phyloP scores from a whole-genome alignment of 805 yeast species.

The Candida ficus region DNA sequence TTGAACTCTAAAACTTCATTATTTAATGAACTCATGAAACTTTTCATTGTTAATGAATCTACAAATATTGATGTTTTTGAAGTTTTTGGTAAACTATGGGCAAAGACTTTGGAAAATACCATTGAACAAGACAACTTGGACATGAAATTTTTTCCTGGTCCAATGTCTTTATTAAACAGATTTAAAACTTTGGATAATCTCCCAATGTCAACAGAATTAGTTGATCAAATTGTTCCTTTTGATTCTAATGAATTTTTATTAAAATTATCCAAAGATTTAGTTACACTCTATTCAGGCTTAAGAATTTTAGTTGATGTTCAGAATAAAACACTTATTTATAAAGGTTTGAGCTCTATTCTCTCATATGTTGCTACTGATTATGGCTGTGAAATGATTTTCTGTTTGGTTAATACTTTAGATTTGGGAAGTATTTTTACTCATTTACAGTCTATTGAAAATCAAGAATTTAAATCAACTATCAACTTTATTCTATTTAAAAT shows the following conservation, averaged over 20 bases:
- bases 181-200: constrained; percentile 7
- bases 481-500: constrained; percentile 15
- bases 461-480: constrained; percentile 1
- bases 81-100: constrained; percentile 23
- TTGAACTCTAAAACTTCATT: constrained; percentile 7
- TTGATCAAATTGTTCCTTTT: constrained; percentile 17
- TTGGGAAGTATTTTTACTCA: constrained; percentile 6
- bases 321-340: background rate
- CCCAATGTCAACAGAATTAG: constrained; percentile 4
- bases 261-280: constrained; percentile 10
- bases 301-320: constrained; percentile 1
- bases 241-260: constrained; percentile 9
- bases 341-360: constrained; percentile 7
- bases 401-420: constrained; percentile 9
- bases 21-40: constrained; percentile 10
- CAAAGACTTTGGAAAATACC: constrained; percentile 15
- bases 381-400: constrained; percentile 10
- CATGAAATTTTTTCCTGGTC: constrained; percentile 16
- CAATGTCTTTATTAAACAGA: constrained; percentile 18
- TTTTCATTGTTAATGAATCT: constrained; percentile 12
- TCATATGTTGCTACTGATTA: constrained; percentile 5
- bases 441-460: constrained; percentile 1
- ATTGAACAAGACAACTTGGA: constrained; percentile 1
- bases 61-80: constrained; percentile 21
- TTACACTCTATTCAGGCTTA: constrained; percentile 7